Evolutionary conservation across 768 basidiomycete genomes (phyloP), one percentile per base, ranked within the genome.

Genomic region (Cyathus striatus): DNA sequence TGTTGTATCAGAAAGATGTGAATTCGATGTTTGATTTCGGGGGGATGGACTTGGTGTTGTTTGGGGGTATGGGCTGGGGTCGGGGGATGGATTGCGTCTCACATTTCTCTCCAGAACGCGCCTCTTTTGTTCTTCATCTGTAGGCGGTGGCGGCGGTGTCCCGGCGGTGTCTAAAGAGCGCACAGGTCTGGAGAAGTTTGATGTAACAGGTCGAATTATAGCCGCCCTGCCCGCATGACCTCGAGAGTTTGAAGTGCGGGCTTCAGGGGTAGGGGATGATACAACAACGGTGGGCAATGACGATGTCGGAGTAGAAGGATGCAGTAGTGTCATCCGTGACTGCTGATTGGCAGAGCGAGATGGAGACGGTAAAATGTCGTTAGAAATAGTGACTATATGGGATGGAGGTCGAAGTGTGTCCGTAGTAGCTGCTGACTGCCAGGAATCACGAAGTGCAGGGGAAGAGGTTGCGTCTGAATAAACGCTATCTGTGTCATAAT

Each of bases 141-240:
- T 51, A 16, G 62, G 63, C 32, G 56, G 52, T 49, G 58, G 57
- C 24, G 58, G 57, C 22, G 69, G 62, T 9, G 59, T 62, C 18
- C 61, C 17, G n/a, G 30, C 38, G 25, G 42, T 18, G 23, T 13
- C 23, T n/a, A 38, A 35, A 17, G 42, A 23, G 27, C 47, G 41
- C 41, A 75, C 71, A 36, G 83, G 82, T 38, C 82, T 67, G 18
- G 86, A 86, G 52, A 81, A 86, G 55, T 85, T 86, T 23, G 72
- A 57, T 12, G 66, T 66, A 4, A 69, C 64, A n/a, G 69, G 67
- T 37, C 56, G 58, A 35, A 69, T 59, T 25, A 78, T 68, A 5
- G 75, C 74, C 36, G 66, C 63, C 17, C 74, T 69, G 30, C 60
- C 64, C 5, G 55, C 47, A 30, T 46, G 53, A 37, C 42, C 44